A percentile compares a stretch with the other conserved stretches of the same genome.
Evolutionary conservation across 495 filamentous ascomycete species (phyloP).

Genomic region (Penicillium subrubescens): DNA sequence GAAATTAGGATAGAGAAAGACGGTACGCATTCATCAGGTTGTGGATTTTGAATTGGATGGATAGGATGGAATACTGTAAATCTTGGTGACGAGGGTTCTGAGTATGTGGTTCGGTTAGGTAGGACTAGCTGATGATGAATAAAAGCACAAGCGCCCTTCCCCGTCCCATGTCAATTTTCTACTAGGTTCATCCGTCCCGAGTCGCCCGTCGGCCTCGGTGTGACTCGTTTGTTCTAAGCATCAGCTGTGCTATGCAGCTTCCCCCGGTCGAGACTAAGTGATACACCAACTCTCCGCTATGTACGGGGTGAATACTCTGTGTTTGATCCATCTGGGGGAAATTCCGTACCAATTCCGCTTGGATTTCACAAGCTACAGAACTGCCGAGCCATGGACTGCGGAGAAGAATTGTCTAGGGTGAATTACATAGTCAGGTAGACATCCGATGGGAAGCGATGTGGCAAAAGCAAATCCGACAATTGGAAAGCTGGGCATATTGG

Average conservation of each 20-base stretch:
- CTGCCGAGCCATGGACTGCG: background rate
- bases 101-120: background rate
- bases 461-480: background rate
- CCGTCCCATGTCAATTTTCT: background rate
- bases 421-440: background rate
- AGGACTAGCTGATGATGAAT: background rate
- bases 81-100: background rate
- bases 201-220: background rate
- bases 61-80: background rate
- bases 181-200: background rate
- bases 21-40: no score
- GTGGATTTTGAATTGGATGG: background rate
- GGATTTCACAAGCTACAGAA: background rate
- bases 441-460: constrained; percentile 1
- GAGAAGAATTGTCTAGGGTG: background rate
- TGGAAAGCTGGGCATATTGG: background rate
- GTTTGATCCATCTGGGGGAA: background rate
- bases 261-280: background rate
- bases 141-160: background rate
- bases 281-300: background rate
- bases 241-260: background rate
- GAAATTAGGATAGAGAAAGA: background rate
- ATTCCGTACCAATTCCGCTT: background rate
- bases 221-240: background rate
- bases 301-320: background rate